Base-by-base conservation (phyloP, 192 early-diverging fungal species). In the Entophlyctis luteolus region DNA sequence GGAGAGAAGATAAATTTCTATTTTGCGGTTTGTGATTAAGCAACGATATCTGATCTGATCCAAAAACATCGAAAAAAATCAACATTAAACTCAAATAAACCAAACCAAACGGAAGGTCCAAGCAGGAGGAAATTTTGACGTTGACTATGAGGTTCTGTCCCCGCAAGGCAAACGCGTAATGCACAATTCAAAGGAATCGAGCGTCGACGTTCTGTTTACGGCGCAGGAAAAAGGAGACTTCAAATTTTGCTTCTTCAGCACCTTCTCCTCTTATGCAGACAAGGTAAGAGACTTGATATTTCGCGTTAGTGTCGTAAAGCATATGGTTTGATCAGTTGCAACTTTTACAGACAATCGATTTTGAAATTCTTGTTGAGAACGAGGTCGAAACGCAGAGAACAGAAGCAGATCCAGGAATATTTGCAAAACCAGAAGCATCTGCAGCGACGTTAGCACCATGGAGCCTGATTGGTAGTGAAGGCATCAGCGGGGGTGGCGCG, bases 161-260 rank as follows among this genome's bases (percentile, higher is more conserved):
- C 94, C 94, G 37, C 77, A 87, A 68, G 79, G 77, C 46, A 85
- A 81, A 37, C 67, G 82, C 53, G 58, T 97, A 25, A 73, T 94
- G 55, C 71, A 67, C 38, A 91, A 90, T 59, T 85, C 91, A 57
- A 86, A 89, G 35, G 93, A 95, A 73, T 88, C 89, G 48, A 94
- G 95, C 69, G 93, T 90, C 59, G 95, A 99, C 80, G 94, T 82
- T 81, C 88, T 94, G 28, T 92, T 99, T 70, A 88, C 91, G 1
- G 90, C 93, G 18, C 85, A 86, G 37, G 73, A 83, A 39, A 78
- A 80, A 4, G 96, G 96, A 59, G 96, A 99, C 76, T 93, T 96
- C 77, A 81, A 90, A 0, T 94, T 97, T 77, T 99, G 96, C 82
- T 99, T 99, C 80, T 89, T 87, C 63, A 99, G 97, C 69, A 84